Conservation (phyloP, 2,329 filamentous ascomycete species). For the Plectosphaerella sp. region DNA sequence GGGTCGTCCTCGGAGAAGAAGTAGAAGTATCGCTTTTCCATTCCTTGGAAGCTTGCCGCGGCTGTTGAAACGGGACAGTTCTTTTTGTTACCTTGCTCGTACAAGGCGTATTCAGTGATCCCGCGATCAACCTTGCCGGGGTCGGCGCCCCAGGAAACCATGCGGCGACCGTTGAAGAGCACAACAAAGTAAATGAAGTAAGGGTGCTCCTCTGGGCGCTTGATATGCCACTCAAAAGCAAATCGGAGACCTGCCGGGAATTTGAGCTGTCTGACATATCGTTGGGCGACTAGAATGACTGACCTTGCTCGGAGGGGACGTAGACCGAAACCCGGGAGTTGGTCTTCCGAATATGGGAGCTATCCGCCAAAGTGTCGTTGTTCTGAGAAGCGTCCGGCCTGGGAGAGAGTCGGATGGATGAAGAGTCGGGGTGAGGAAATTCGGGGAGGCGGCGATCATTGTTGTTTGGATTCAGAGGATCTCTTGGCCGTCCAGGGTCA, state of each 20-base stretch:
- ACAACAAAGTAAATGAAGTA: slow-evolving; percentile 50
- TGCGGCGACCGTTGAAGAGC: slow-evolving; percentile 46
- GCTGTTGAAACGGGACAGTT: slow-evolving; percentile 31
- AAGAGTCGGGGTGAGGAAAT: slow-evolving; percentile 49
- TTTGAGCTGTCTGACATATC: slow-evolving; percentile 4
- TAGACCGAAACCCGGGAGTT: slow-evolving; percentile 49
- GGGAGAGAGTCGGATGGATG: slow-evolving; percentile 31
- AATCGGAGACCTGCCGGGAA: slow-evolving; percentile 42
- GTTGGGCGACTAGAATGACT: slow-evolving; percentile 6
- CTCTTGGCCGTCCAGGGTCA: not conserved
- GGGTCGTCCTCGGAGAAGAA: slow-evolving; percentile 29
- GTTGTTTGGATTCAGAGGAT: not conserved
- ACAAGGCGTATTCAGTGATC: slow-evolving; percentile 41
- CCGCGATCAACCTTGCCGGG: slow-evolving; percentile 27
- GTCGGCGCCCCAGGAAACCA: slow-evolving; percentile 49
- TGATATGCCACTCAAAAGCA: slow-evolving; percentile 43
- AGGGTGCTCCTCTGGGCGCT: slow-evolving; percentile 23
- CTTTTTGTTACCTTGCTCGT: slow-evolving; percentile 39
- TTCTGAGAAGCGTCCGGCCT: slow-evolving; percentile 9
- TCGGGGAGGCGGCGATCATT: slow-evolving; percentile 38
- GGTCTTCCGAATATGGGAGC: slow-evolving; percentile 23
- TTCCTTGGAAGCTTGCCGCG: slow-evolving; percentile 28
- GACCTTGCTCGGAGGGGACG: slow-evolving; percentile 50
- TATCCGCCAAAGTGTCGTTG: slow-evolving; percentile 1
- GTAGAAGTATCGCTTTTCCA: slow-evolving; percentile 46